Evolutionary conservation across 2,329 filamentous ascomycete genomes (phyloP), one percentile per base, ranked within the genome.

Genomic region (Botrytis elliptica): DNA sequence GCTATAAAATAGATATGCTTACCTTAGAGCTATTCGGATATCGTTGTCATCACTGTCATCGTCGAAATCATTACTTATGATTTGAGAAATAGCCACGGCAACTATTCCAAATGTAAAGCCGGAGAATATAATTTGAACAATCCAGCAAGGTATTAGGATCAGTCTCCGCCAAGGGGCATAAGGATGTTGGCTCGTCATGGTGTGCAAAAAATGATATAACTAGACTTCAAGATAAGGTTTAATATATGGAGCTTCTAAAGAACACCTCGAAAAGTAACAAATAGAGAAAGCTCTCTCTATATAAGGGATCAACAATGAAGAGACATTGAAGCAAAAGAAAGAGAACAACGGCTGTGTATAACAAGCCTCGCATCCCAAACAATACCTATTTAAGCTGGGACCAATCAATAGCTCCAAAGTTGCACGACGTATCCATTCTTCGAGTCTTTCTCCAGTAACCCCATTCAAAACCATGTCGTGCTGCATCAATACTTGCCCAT

Each of bases 151-250:
- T 52, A 73, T 33, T 14, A 73, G 44, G 38, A 73, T 40, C 33
- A 52, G 9, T 62, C 71, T 60, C 33, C 71, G 44, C 71, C 71
- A 73, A 25, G 71, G 71, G 60, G 71, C 71, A 52, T 69, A 73
- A 40, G 71, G 71, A n/a, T 73, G 64, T 40, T 62, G 55, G 42
- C 25, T 68, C 18, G 64, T 55, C 71, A 73, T 73, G 22, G 60
- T 69, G 64, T 42, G 55, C 18, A 57, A 42, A 16, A 10, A 42
- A 20, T n/a, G 36, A 22, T 33, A 16, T n/a, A 42, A 42, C 49
- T 69, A 44, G 40, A 25, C 52, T 42, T 25, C 4, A 25, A 55
- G 46, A 67, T 55, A 42, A 49, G 18, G 36, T 22, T 16, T 9
- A 25, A 69, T 33, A 69, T 33, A 44, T 33, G 49, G 52, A 59